Percentiles rank a stretch among this genome's conserved stretches.
phyloP scores from a whole-genome alignment of 176 grass and related monocot genomes.

The Aegilops longissima region DNA sequence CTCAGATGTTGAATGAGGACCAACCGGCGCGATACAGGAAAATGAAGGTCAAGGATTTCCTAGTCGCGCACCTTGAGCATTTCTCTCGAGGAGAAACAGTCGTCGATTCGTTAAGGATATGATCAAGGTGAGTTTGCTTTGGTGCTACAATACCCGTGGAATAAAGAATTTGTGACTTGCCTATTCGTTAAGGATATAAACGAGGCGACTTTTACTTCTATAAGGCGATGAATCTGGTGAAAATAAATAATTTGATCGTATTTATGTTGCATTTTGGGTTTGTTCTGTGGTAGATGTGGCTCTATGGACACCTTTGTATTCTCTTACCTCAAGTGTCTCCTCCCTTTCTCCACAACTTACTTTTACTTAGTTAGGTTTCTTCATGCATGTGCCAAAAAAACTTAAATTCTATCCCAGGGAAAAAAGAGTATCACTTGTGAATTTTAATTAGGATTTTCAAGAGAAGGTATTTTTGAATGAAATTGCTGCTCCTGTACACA shows the following conservation, averaged over 20 bases:
- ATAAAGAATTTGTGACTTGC: background rate
- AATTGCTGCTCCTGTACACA: conserved; percentile 24
- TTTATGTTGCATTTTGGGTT: background rate
- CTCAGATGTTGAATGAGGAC: background rate
- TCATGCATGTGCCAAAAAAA: too few species aligned
- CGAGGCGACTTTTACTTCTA: background rate
- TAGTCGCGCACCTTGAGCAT: background rate
- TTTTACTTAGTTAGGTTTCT: too few species aligned
- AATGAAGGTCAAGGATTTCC: conserved; percentile 5
- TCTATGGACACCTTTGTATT: too few species aligned
- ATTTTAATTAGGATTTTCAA: background rate
- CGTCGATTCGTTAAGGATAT: background rate
- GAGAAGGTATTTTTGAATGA: background rate
- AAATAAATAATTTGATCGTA: background rate
- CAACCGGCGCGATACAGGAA: background rate
- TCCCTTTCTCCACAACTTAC: too few species aligned
- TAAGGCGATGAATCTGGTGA: background rate
- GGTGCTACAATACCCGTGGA: background rate
- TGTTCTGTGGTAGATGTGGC: background rate
- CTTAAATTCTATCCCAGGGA: too few species aligned
- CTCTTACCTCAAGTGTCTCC: too few species aligned
- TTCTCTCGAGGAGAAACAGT: conserved; percentile 5
- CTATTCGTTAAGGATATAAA: background rate
- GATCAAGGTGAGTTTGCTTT: background rate
- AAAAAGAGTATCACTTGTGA: too few species aligned